Evolutionary conservation across 768 basidiomycete species (phyloP), one percentile per base, ranked within the genome.

Genomic region (Lactifluus echinatus): DNA sequence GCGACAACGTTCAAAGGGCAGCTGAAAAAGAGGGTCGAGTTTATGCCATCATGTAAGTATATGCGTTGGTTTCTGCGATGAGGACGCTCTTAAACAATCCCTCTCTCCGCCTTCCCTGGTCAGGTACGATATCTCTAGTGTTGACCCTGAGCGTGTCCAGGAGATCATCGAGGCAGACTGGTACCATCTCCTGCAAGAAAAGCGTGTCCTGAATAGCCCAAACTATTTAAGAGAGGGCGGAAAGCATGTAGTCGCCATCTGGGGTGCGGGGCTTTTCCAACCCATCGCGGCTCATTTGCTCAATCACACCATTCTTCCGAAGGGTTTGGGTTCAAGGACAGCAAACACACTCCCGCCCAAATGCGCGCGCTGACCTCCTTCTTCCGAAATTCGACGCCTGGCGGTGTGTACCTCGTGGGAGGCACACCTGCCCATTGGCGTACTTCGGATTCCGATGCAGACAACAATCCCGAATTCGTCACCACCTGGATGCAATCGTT

Each of bases 71-170:
- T 46, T 4, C 33, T 45, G 23, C 24, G 53, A 29, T 33, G 14
- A 19, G 24, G 44, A 44, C 29, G 46, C 11, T 40, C 44, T 62
- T 23, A 42, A 51, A 21, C 5, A 34, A 28, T n/a, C n/a, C n/a
- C 12, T 12, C 24, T 39, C 45, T 29, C 15, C 14, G n/a, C 31
- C 8, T 26, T 40, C 48, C 29, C 12, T 8, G 21, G 17, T 10
- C 56, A 90, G 89, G 88, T 91, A 92, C 66, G 89, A 92, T 67
- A 82, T 92, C 2, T 80, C 87, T 8, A 86, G 87, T 19, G 82
- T 91, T n/a, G 71, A 84, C 23, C 74, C 84, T 6, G 80, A 85
- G 53, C 81, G 81, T 53, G 78, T 93, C n/a, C 80, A 80, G 51
- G 71, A 71, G 8, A 74, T 89, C 43, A 69, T 93, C 15, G 79